Evolutionary conservation across 179 eudicot species (phyloP).

Genomic region (Silene coronaria): DNA sequence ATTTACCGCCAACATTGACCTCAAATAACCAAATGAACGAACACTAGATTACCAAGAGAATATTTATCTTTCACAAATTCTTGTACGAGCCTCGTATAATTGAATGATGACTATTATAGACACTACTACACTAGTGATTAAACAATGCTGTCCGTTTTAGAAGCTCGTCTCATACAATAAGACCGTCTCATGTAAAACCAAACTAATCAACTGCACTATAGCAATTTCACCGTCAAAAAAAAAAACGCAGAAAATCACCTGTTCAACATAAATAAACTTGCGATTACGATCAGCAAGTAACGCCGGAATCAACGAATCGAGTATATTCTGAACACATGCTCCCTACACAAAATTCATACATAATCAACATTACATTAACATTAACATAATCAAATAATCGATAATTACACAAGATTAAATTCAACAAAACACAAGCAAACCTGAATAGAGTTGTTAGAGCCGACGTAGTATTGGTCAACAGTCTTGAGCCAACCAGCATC

Average conservation of each 20-base stretch:
- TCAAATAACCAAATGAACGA: neutral
- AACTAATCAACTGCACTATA: neutral
- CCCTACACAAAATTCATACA: conserved; percentile 35
- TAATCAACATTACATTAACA: neutral
- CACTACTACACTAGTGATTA: neutral
- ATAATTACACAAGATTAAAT: neutral
- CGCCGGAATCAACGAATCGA: conserved; percentile 72
- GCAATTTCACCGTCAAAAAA: neutral
- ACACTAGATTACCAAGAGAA: neutral
- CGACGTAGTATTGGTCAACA: conserved; percentile 86
- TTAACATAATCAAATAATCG: neutral
- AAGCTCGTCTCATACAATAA: neutral
- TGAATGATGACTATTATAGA: neutral
- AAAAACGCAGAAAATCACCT: conserved; percentile 29
- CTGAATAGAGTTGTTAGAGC: conserved; percentile 81
- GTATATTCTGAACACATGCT: conserved; percentile 81
- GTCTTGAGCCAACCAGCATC: conserved; percentile 95
- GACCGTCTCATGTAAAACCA: neutral
- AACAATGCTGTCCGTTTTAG: neutral
- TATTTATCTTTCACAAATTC: neutral
- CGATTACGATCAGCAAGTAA: conserved; percentile 71
- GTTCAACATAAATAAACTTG: conserved; percentile 80
- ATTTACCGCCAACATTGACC: neutral
- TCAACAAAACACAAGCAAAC: conserved; percentile 22
- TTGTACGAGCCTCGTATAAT: neutral